Evolutionary conservation across 495 filamentous ascomycete genomes (phyloP), one percentile per base, ranked within the genome.

Genomic region (Talaromyces thailandensis): DNA sequence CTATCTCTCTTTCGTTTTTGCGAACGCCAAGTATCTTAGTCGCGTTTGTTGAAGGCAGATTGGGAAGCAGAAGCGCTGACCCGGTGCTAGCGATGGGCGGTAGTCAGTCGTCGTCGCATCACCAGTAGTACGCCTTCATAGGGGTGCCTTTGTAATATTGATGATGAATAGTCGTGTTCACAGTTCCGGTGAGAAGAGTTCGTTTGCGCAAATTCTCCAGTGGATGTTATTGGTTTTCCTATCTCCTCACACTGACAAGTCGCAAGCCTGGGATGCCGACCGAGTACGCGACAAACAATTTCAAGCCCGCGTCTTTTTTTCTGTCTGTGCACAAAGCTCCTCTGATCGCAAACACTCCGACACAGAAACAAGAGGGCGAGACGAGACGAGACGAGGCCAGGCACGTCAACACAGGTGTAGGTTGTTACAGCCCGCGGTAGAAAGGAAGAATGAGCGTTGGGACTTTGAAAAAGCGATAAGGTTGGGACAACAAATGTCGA

Each of bases 61-160:
- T 57, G 55, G 55, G 55, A 57, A 35, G 55, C 55, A 23, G 55
- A 55, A 55, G 51, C 51, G 51, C 51, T 55, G 51, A 57, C 55
- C 55, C 55, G 55, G 29, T 57, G 55, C 55, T 57, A 57, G 55
- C 55, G 55, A 57, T 57, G 29, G 55, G 26, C 55, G 55, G 55
- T 35, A 29, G 29, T 57, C 29, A 57, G 29, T 32, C 26, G 55
- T 57, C 55, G 55, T 35, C 26, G 26, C 55, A 57, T 35, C 55
- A 57, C 26, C 55, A 25, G 55, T 57, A 4, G 28, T 23, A 57
- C 23, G 55, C 28, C 26, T 53, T 53, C 25, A 53, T 53, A 28
- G 23, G 21, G 3, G 12, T 53, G 50, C 50, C 50, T 14, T 11
- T 28, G 50, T 53, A 53, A 48, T 48, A 48, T 21, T 48, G 43